Percentiles rank a stretch among this genome's conserved stretches.
Conservation (phyloP, 129 eudicot species). For the Flaveria linearis region DNA sequence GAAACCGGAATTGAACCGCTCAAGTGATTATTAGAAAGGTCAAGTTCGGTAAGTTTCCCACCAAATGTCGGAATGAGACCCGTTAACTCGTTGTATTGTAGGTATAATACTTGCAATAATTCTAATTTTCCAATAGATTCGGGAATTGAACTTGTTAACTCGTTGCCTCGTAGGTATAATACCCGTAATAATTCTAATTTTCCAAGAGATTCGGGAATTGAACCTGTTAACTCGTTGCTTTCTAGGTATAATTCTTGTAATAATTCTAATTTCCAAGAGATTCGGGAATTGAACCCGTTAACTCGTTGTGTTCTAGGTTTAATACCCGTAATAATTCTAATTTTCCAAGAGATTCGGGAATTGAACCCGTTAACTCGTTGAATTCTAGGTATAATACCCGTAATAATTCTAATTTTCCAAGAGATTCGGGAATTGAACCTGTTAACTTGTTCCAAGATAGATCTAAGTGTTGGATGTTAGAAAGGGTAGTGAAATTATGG, state of each 20-base stretch:
- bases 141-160: background rate
- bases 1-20: background rate
- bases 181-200: background rate
- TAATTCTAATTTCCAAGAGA: background rate
- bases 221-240: background rate
- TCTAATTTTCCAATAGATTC: background rate
- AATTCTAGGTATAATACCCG: background rate
- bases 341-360: too few relatives aligned
- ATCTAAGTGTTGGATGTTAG: background rate
- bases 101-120: background rate
- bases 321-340: too few relatives aligned
- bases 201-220: background rate
- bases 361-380: too few relatives aligned
- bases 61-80: background rate
- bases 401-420: background rate
- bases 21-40: background rate
- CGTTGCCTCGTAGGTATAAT: background rate
- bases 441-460: background rate
- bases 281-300: background rate
- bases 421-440: background rate
- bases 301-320: too few relatives aligned
- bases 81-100: background rate
- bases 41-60: background rate
- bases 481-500: background rate
- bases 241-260: background rate